Conservation (phyloP, 345 rosid genomes). For the Iberis pinnata region DNA sequence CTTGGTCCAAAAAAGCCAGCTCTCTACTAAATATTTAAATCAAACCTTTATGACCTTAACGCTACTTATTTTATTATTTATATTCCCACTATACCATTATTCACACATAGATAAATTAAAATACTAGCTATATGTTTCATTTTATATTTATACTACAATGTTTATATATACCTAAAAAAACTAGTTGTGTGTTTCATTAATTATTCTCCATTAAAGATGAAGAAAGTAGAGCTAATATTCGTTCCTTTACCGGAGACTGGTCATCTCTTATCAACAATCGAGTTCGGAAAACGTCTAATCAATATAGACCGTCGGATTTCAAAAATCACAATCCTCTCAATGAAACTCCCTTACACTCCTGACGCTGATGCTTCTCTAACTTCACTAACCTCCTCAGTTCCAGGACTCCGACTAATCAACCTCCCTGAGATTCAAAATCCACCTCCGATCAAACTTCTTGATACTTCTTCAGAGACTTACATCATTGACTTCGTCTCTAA, state of each 20-base stretch:
- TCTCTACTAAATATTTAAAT: no score
- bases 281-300: conserved; percentile 40
- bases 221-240: conserved; percentile 25
- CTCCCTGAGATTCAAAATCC: conserved; percentile 28
- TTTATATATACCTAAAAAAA: no score
- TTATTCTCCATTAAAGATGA: conserved; percentile 5
- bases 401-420: conserved; percentile 22
- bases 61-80: no score
- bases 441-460: conserved; percentile 28
- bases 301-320: conserved; percentile 24
- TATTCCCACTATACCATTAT: no score
- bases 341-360: conserved; percentile 32
- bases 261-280: conserved; percentile 44
- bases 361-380: conserved; percentile 27
- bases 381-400: conserved; percentile 19
- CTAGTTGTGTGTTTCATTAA: not conserved
- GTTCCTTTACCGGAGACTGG: conserved; percentile 34
- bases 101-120: no score
- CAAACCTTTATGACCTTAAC: no score
- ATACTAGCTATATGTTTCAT: no score
- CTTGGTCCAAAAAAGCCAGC: no score
- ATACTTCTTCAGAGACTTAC: conserved; percentile 31
- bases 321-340: conserved; percentile 26
- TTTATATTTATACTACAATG: no score
- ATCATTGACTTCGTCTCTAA: conserved; percentile 18